Evolutionary conservation across 1,284 basidiomycete genomes (phyloP).

Genomic region (Microbotryomycetes sp.): DNA sequence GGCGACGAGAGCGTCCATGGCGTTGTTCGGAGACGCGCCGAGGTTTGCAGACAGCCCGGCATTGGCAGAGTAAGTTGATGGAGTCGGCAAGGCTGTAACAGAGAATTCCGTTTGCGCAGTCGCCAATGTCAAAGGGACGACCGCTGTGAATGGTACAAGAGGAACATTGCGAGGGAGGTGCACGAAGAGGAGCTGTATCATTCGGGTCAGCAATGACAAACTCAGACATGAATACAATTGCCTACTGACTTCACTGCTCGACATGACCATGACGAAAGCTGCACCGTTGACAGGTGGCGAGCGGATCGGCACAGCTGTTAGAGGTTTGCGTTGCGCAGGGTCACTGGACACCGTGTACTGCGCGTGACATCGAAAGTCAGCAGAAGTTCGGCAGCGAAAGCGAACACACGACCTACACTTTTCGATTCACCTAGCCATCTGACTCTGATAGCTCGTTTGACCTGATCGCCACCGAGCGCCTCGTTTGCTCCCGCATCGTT

Average conservation of each 20-base stretch:
- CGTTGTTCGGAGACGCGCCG: not conserved
- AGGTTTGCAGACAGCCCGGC: not conserved
- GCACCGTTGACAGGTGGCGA: slow-evolving; percentile 18
- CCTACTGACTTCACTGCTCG: slow-evolving; percentile 16
- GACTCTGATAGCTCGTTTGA: slow-evolving; percentile 11
- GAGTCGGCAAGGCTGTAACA: slow-evolving; percentile 3
- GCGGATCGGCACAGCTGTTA: slow-evolving; percentile 21
- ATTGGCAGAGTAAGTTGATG: not conserved
- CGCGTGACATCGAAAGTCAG: not conserved
- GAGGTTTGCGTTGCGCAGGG: slow-evolving; percentile 6
- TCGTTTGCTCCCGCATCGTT: not conserved
- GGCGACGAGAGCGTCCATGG: slow-evolving; percentile 21
- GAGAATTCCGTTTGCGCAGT: slow-evolving; percentile 4
- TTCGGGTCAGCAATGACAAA: not conserved
- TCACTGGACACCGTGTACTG: slow-evolving; percentile 19
- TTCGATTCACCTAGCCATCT: slow-evolving; percentile 26
- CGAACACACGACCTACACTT: slow-evolving; percentile 4
- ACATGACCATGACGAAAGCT: slow-evolving; percentile 27
- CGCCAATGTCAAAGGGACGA: slow-evolving; percentile 14
- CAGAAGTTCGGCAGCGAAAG: not conserved
- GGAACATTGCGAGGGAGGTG: slow-evolving; percentile 8
- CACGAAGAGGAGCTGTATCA: slow-evolving; percentile 21
- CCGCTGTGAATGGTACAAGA: slow-evolving; percentile 8
- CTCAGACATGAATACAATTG: not conserved
- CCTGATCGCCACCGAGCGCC: not conserved